A percentile compares a stretch with the other conserved stretches of the same genome.
These are phyloP conservation scores for Ceratocystis destructans DNA, from an alignment of 2,329 filamentous ascomycete genomes.

Conservation along the genomic window DNA sequence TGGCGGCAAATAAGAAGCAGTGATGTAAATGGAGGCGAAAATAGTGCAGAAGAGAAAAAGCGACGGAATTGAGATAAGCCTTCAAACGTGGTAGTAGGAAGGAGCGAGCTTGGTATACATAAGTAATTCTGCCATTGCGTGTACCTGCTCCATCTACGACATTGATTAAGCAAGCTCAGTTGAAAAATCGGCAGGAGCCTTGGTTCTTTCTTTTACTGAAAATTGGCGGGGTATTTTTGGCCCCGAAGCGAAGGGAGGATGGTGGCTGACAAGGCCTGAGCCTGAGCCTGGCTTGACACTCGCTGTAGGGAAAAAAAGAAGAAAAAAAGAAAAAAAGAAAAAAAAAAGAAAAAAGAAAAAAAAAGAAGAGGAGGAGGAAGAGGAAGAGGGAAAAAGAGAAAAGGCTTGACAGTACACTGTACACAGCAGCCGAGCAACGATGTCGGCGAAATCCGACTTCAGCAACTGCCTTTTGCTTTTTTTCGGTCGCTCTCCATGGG, in stretches of 20 bases:
- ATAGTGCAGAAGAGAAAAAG: not conserved
- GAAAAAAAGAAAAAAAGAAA: not conserved
- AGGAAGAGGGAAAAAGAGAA: not conserved
- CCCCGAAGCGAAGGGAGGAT: not conserved
- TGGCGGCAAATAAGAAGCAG: not conserved
- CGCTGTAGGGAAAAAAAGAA: not conserved
- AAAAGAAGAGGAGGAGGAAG: slow-evolving; percentile 2
- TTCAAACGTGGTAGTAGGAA: not conserved
- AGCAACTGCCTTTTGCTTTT: not conserved
- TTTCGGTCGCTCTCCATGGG: not conserved
- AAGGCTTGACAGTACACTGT: not conserved
- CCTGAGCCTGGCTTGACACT: not conserved
- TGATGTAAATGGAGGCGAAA: not conserved
- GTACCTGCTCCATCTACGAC: not conserved
- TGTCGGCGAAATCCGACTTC: slow-evolving; percentile 4
- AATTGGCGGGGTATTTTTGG: slow-evolving; percentile 9
- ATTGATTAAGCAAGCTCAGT: slow-evolving; percentile 4
- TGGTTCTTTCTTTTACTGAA: not conserved
- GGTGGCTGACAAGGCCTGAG: not conserved
- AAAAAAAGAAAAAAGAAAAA: not conserved
- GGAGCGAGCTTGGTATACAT: not conserved
- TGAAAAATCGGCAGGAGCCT: slow-evolving; percentile 10
- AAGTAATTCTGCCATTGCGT: not conserved
- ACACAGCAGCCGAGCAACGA: not conserved
- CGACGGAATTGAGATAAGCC: not conserved